phyloP scores from a whole-genome alignment of 192 early-diverging fungal species.

The Dimargaris cristalligena region DNA sequence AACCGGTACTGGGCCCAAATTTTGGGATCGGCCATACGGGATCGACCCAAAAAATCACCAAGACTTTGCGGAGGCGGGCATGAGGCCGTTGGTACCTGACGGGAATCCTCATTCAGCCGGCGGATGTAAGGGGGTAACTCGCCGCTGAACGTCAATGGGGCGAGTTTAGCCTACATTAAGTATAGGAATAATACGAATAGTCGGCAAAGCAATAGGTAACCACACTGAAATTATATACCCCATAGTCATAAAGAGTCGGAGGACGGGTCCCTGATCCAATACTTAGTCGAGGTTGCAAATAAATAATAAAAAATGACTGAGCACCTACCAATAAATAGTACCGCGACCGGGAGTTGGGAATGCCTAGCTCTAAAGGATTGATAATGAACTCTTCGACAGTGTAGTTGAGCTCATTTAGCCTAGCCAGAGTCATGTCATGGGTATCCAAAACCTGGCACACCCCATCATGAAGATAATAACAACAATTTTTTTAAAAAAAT shows the following conservation, averaged over 20 bases:
- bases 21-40: constrained; percentile 27
- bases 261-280: neutral
- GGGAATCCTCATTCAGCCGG: too few relatives aligned
- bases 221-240: too few relatives aligned
- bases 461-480: neutral
- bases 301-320: neutral
- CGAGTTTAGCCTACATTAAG: constrained; percentile 9
- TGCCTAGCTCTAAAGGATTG: constrained; percentile 53
- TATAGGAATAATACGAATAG: neutral
- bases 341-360: constrained; percentile 62
- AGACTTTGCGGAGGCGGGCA: too few relatives aligned
- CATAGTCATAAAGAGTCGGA: too few relatives aligned
- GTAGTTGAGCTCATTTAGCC: constrained; percentile 37
- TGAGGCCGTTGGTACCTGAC: too few relatives aligned
- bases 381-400: constrained; percentile 54
- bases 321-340: constrained; percentile 45
- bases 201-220: neutral
- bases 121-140: too few relatives aligned
- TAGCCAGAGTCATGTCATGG: constrained; percentile 31
- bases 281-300: neutral
- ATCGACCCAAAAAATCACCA: constrained; percentile 8
- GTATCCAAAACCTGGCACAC: constrained; percentile 31
- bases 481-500: neutral
- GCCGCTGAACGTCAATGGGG: constrained; percentile 9
- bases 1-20: neutral